These are phyloP conservation scores for Teunomyces cretensis DNA, from an alignment of 805 yeast species.

Conservation along the genomic window DNA sequence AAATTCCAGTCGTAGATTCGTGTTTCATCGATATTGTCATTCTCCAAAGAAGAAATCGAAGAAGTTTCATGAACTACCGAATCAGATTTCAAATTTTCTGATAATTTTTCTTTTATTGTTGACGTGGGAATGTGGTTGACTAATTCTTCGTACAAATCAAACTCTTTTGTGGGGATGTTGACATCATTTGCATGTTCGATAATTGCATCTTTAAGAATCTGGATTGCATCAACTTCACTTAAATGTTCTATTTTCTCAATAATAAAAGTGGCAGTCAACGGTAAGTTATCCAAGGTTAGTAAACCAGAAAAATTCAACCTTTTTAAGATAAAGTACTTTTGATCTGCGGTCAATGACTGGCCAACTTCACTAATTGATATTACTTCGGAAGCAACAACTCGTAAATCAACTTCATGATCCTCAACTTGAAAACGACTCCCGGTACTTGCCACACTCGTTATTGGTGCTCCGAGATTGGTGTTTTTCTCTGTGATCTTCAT, in stretches of 20 bases:
- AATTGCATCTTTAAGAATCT: conserved; percentile 39
- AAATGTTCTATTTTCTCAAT: conserved; percentile 38
- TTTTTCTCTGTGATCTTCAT: too few relatives aligned
- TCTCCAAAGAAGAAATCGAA: background rate
- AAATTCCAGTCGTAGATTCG: conserved; percentile 31
- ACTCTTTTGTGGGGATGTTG: conserved; percentile 31
- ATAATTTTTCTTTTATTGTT: too few relatives aligned
- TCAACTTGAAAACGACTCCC: conserved; percentile 7
- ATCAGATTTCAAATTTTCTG: too few relatives aligned
- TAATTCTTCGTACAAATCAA: conserved; percentile 19
- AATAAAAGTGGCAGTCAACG: conserved; percentile 38
- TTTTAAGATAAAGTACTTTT: conserved; percentile 26
- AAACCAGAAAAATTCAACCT: conserved; percentile 28
- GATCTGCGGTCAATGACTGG: conserved; percentile 19
- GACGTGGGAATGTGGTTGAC: too few relatives aligned
- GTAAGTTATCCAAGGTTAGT: conserved; percentile 26
- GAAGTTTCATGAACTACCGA: too few relatives aligned
- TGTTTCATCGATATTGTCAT: background rate
- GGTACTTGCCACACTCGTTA: background rate
- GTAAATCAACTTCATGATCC: conserved; percentile 12
- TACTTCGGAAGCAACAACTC: conserved; percentile 19
- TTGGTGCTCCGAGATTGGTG: background rate
- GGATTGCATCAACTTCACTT: conserved; percentile 37
- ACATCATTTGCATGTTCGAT: conserved; percentile 38
- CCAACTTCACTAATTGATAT: conserved; percentile 26